Percentiles rank a stretch among this genome's conserved stretches.
These are phyloP conservation scores for Ceratobasidium sp. DNA, from an alignment of 1,284 basidiomycete genomes.

Conservation along the genomic window DNA sequence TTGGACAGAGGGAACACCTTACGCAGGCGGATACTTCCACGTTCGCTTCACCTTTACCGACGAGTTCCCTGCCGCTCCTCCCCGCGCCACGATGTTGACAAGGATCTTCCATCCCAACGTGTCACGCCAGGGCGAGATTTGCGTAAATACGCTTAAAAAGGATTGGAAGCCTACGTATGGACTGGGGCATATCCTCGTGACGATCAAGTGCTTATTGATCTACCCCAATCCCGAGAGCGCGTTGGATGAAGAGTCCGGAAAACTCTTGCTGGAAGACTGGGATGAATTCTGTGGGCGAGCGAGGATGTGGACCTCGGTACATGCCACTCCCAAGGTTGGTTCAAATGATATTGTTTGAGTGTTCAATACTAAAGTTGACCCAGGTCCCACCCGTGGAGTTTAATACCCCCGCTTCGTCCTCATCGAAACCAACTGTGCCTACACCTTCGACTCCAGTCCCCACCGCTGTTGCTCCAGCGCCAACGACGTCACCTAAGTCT, in stretches of 20 bases:
- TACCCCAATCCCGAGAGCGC: slow-evolving; percentile 96
- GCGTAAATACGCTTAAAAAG: slow-evolving; percentile 96
- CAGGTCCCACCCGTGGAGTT: slow-evolving; percentile 72
- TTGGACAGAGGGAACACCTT: slow-evolving; percentile 83
- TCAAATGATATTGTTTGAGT: too few species aligned
- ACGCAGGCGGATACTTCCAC: slow-evolving; percentile 88
- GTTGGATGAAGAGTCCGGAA: slow-evolving; percentile 92
- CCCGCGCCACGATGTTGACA: slow-evolving; percentile 63
- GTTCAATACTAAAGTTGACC: background rate
- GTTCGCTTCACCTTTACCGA: slow-evolving; percentile 87
- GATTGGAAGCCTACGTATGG: slow-evolving; percentile 95
- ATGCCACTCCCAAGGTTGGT: slow-evolving; percentile 69
- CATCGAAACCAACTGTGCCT: slow-evolving; percentile 16
- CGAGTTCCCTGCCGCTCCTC: slow-evolving; percentile 89
- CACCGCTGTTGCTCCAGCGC: slow-evolving; percentile 41
- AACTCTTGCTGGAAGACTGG: slow-evolving; percentile 87
- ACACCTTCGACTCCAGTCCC: slow-evolving; percentile 37
- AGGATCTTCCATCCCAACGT: slow-evolving; percentile 99
- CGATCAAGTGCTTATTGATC: slow-evolving; percentile 93
- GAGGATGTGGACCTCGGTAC: slow-evolving; percentile 82
- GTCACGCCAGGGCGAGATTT: slow-evolving; percentile 88
- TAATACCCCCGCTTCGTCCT: slow-evolving; percentile 49
- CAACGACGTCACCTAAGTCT: slow-evolving; percentile 32
- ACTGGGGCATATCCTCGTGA: slow-evolving; percentile 87
- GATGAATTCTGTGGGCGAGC: slow-evolving; percentile 83